A percentile compares a stretch with the other conserved stretches of the same genome.
Conservation (phyloP, 2,329 filamentous ascomycete genomes). For the Cephalotrichum gorgonifer region DNA sequence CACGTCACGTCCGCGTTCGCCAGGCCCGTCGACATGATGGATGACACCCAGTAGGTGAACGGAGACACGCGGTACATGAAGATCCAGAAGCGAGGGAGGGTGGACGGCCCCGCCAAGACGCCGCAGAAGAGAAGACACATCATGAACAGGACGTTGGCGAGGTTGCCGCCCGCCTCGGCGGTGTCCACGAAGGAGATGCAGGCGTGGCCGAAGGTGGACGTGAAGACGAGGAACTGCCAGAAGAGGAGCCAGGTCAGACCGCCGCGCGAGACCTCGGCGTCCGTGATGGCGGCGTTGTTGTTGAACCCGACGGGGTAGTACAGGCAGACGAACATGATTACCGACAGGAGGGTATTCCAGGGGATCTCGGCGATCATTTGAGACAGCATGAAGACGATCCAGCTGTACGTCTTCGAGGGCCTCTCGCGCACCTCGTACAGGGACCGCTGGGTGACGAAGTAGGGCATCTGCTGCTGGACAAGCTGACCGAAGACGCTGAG, state of each 20-base stretch:
- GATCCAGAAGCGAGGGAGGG: conserved; percentile 62
- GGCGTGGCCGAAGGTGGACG: conserved; percentile 70
- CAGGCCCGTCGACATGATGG: conserved; percentile 57
- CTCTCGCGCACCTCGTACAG: conserved; percentile 80
- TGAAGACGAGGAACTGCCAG: conserved; percentile 66
- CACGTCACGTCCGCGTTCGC: conserved; percentile 43
- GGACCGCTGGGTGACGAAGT: conserved; percentile 72
- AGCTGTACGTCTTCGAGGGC: conserved; percentile 73
- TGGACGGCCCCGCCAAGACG: conserved; percentile 47
- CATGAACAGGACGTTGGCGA: conserved; percentile 62
- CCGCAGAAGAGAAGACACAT: conserved; percentile 26
- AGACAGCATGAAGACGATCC: conserved; percentile 75
- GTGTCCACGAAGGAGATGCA: conserved; percentile 66
- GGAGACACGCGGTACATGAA: conserved; percentile 65
- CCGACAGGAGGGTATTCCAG: conserved; percentile 67
- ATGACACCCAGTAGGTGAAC: conserved; percentile 59
- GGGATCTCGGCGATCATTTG: conserved; percentile 79
- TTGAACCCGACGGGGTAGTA: conserved; percentile 80
- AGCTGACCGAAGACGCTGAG: conserved; percentile 73
- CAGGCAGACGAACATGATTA: conserved; percentile 71
- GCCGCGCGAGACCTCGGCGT: conserved; percentile 56
- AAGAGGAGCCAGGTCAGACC: conserved; percentile 72
- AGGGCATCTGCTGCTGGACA: conserved; percentile 73
- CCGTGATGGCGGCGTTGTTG: conserved; percentile 53
- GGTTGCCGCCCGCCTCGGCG: conserved; percentile 64